Percentiles rank a stretch among this genome's conserved stretches.
phyloP scores from a whole-genome alignment of 1,284 basidiomycete genomes.

The Rhodotorula sp. region DNA sequence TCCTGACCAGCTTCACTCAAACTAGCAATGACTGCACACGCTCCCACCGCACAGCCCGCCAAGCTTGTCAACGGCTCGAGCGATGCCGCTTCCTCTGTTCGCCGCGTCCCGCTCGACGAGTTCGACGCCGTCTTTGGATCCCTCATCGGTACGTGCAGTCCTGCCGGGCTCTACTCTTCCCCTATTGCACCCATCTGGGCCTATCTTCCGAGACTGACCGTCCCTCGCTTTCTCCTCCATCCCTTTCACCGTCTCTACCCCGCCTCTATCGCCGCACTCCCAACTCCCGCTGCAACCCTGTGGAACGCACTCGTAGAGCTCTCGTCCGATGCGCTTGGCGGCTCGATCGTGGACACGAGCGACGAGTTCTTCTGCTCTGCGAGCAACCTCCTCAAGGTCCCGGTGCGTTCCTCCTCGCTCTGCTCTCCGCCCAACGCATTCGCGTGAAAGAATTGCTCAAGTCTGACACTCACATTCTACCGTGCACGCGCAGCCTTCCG shows the following conservation, averaged over 20 bases:
- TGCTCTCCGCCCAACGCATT: not conserved
- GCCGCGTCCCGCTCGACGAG: conserved; percentile 57
- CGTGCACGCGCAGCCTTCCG: conserved; percentile 63
- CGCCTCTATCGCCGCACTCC: not conserved
- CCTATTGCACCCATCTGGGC: fast-evolving
- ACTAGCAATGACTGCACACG: conserved; percentile 5
- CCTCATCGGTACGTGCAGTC: conserved; percentile 60
- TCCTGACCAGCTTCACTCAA: not conserved
- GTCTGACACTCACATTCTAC: not conserved
- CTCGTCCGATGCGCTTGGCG: conserved; percentile 83
- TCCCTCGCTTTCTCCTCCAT: not conserved
- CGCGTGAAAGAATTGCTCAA: not conserved
- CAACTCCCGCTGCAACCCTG: not conserved
- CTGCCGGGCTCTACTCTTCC: not conserved
- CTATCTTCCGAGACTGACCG: not conserved
- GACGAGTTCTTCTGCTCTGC: conserved; percentile 97
- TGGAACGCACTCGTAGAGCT: conserved; percentile 61
- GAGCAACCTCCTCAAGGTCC: conserved; percentile 76
- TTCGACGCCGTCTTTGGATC: conserved; percentile 62
- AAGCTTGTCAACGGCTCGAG: not conserved
- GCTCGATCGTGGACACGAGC: conserved; percentile 71
- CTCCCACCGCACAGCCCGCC: not conserved
- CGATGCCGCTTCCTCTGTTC: not conserved
- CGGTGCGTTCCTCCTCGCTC: conserved; percentile 57
- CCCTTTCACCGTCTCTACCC: not conserved